phyloP scores from a whole-genome alignment of 2,329 filamentous ascomycete species.

The Aspergillus terreus region DNA sequence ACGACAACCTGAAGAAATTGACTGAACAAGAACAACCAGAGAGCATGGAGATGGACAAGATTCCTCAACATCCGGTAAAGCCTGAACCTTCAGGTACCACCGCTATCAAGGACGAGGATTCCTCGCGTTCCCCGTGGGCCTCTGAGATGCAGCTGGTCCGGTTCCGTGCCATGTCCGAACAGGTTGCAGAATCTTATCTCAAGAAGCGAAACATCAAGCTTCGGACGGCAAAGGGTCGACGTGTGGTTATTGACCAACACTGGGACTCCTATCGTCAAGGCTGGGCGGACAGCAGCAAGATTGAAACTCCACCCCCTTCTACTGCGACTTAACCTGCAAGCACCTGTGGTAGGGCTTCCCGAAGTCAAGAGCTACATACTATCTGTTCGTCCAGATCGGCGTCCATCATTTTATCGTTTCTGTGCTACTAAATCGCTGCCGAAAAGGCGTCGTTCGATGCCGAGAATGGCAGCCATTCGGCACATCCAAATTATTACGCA shows the following conservation, averaged over 20 bases:
- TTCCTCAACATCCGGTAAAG: no score
- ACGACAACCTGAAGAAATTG: no score
- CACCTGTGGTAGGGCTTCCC: no score
- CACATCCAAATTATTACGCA: no score
- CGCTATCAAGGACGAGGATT: slow-evolving; percentile 3
- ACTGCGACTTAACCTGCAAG: background rate
- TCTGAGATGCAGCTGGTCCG: slow-evolving; percentile 14
- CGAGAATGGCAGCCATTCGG: no score
- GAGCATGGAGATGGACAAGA: no score
- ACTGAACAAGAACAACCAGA: no score
- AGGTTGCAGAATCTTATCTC: slow-evolving; percentile 18
- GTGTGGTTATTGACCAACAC: background rate
- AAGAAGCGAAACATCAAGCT: slow-evolving; percentile 14
- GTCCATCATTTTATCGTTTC: no score
- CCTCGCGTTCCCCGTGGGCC: slow-evolving; percentile 10
- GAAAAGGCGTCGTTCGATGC: no score
- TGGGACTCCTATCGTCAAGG: slow-evolving; percentile 6
- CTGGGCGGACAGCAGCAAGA: slow-evolving; percentile 6
- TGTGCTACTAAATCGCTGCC: no score
- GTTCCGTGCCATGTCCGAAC: slow-evolving; percentile 15
- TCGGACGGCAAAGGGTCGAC: background rate
- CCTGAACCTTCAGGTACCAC: background rate
- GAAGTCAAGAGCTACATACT: no score
- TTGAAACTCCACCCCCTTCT: background rate
- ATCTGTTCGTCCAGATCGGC: no score